phyloP scores from a whole-genome alignment of 495 filamentous ascomycete genomes.

The Rusavskia elegans region DNA sequence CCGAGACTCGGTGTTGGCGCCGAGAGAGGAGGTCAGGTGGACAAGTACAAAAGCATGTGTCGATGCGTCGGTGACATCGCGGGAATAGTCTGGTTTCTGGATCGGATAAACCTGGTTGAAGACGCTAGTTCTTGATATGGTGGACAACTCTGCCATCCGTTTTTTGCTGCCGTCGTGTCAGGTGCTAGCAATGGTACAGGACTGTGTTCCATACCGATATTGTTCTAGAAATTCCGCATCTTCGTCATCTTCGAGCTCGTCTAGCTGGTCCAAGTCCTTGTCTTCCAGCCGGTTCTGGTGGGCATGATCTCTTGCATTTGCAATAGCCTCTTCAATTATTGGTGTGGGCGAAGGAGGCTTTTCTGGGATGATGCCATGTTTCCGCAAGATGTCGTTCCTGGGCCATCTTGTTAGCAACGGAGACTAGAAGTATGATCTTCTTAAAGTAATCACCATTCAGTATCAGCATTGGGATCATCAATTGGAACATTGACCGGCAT shows the following conservation, averaged over 20 bases:
- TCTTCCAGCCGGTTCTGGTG: slow-evolving; percentile 85
- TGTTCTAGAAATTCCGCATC: slow-evolving; percentile 81
- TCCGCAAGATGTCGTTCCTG: slow-evolving; percentile 97
- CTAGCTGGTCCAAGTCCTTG: slow-evolving; percentile 84
- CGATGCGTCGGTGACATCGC: slow-evolving; percentile 87
- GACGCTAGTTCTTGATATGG: slow-evolving; percentile 53
- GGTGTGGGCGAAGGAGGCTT: slow-evolving; percentile 89
- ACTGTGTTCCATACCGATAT: slow-evolving; percentile 41
- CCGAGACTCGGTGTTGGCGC: slow-evolving; percentile 69
- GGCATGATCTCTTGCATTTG: slow-evolving; percentile 61
- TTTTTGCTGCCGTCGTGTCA: slow-evolving; percentile 38
- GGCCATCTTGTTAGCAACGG: slow-evolving; percentile 7
- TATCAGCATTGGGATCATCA: slow-evolving; percentile 90
- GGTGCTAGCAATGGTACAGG: background rate
- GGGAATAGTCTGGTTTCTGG: slow-evolving; percentile 80
- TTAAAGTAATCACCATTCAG: slow-evolving; percentile 60
- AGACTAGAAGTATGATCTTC: background rate
- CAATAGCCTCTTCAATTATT: slow-evolving; percentile 86
- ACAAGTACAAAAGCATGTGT: slow-evolving; percentile 61
- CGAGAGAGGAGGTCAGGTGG: slow-evolving; percentile 60
- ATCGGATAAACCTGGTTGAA: slow-evolving; percentile 86
- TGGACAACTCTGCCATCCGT: slow-evolving; percentile 64
- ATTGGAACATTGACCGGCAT: slow-evolving; percentile 71
- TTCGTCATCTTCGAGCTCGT: slow-evolving; percentile 85
- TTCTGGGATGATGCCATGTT: slow-evolving; percentile 89